Conservation (phyloP, 225 moss, liverwort and hornwort genomes). For the Pseudoscleropodium purum region DNA sequence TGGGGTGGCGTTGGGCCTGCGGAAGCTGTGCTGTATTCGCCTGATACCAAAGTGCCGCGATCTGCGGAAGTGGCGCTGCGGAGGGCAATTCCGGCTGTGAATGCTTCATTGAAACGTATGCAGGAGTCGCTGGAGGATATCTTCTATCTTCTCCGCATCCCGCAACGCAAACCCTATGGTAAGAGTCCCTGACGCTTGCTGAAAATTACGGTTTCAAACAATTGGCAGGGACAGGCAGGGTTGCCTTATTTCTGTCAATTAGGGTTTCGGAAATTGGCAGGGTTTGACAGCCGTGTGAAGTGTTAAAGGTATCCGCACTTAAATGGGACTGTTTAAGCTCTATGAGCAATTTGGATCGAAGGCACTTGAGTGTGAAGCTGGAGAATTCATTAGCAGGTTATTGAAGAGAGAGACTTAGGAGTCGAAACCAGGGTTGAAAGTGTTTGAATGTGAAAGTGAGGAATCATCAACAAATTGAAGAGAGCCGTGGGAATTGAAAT, state of each 20-base stretch:
- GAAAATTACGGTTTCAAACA: neutral
- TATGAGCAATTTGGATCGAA: neutral
- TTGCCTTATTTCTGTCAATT: neutral
- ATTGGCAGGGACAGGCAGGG: neutral
- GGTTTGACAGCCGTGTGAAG: neutral
- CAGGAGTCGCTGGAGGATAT: conserved; percentile 99
- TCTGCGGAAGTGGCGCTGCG: conserved; percentile 92
- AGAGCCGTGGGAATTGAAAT: neutral
- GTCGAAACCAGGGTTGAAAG: neutral
- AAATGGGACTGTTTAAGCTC: neutral
- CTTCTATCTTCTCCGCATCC: conserved; percentile 92
- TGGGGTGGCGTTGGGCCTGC: conserved; percentile 46
- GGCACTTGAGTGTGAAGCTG: neutral
- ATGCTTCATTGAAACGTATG: conserved; percentile 57
- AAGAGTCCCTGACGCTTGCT: neutral
- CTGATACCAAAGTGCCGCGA: conserved; percentile 95
- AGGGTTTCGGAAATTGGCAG: neutral
- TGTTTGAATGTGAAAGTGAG: neutral
- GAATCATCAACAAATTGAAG: neutral
- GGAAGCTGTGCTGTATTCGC: conserved; percentile 86
- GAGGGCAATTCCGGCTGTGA: conserved; percentile 93
- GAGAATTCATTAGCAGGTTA: neutral
- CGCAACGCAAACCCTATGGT: conserved; percentile 97
- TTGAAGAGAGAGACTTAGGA: neutral
- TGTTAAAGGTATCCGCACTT: neutral